Evolutionary conservation across 2,329 filamentous ascomycete species (phyloP).

Genomic region (Trichoderma lentiforme): DNA sequence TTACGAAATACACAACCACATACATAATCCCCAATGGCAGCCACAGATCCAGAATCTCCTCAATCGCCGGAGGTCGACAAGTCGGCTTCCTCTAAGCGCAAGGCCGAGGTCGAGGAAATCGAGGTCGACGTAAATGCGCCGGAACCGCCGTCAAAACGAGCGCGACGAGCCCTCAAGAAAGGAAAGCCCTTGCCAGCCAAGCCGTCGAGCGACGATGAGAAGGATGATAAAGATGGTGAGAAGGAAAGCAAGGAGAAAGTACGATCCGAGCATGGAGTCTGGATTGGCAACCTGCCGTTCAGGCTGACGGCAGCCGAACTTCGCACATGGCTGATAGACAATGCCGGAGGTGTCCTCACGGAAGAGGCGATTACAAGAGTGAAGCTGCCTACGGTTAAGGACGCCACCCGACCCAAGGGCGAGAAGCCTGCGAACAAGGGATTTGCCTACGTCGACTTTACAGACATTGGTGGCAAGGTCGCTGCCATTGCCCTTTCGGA

Average conservation of each 20-base stretch:
- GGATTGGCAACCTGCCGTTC: conserved; percentile 96
- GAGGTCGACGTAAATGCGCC: conserved; percentile 88
- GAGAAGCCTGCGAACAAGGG: conserved; percentile 67
- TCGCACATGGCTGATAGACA: conserved; percentile 73
- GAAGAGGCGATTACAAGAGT: conserved; percentile 76
- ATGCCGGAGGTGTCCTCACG: conserved; percentile 62
- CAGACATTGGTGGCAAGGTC: conserved; percentile 63
- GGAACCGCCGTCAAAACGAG: conserved; percentile 93
- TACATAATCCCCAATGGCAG: conserved; percentile 17
- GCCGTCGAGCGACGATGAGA: conserved; percentile 36
- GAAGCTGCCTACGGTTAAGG: conserved; percentile 68
- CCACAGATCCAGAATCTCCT: conserved; percentile 14
- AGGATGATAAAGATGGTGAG: conserved; percentile 35
- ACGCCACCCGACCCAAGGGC: conserved; percentile 35
- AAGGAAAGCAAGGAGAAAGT: conserved; percentile 45
- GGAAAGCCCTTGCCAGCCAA: conserved; percentile 56
- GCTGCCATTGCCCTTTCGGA: conserved; percentile 86
- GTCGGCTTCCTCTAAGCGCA: conserved; percentile 58
- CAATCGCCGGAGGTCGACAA: conserved; percentile 9
- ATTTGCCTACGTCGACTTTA: conserved; percentile 94
- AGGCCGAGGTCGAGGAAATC: conserved; percentile 67
- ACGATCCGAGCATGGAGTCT: conserved; percentile 80
- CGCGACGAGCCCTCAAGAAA: conserved; percentile 85
- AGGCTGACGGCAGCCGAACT: conserved; percentile 70
- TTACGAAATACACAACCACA: background rate